Base-by-base conservation (phyloP, 2,329 filamentous ascomycete species). In the Mycosphaerella sp. region DNA sequence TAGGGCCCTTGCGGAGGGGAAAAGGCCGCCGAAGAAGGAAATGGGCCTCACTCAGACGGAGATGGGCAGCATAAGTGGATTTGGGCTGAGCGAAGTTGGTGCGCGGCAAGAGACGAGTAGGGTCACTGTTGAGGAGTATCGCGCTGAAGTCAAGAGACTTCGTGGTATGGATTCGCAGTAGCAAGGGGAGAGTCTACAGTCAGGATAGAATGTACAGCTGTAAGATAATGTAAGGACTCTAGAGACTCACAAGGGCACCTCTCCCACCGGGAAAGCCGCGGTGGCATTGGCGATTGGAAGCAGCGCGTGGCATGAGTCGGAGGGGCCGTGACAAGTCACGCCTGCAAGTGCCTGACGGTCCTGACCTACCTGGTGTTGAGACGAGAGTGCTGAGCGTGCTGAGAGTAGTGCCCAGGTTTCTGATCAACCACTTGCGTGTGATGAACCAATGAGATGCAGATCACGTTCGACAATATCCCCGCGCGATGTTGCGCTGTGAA, bases 1-100 rank as follows among this genome's bases (percentile, higher is more conserved):
- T 30, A 32, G 58, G 21, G 60, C 63, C 14, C 63, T 66, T 35
- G 52, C 58, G 2, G 51, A 36, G 4, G 60, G 63, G 27, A 50
- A 51, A 14, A 48, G 50, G 18, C 62, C 61, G 18, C 59, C 64
- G 27, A 27, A 44, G 25, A 48, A 53, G 7, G 41, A 52, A 14
- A 46, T 48, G 43, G 50, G 47, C 1, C 41, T 59, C 16, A 44
- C 50, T 9, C 17, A 36, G 16, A 41, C 52, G 17, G 50, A 55
- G 34, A n/a, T 50, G 41, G 14, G 46, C 16, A 27, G 25, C 2
- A 48, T 56, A 40, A 30, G 28, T n/a, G 43, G 16, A 17, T 40
- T 50, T 13, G 54, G 54, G 1, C 41, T 56, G 12, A 53, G 50
- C n/a, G 47, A 49, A 25, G 16, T 25, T 18, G 18, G 16, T 8